Percentiles rank a stretch among this genome's conserved stretches.
These are phyloP conservation scores for Xylaria telfairii DNA, from an alignment of 495 filamentous ascomycete genomes.

Conservation along the genomic window DNA sequence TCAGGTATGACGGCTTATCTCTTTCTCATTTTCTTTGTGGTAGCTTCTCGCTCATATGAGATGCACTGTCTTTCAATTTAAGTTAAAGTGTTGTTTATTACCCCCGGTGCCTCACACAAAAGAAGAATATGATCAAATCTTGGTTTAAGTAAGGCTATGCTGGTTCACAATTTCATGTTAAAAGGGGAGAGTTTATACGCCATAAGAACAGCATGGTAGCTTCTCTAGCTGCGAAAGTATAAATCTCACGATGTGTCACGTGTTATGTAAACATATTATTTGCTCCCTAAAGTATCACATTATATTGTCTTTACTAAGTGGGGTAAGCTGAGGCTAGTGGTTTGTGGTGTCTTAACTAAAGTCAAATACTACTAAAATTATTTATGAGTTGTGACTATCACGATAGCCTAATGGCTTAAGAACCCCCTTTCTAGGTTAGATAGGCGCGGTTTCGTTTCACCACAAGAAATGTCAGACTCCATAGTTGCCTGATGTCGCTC, in stretches of 20 bases:
- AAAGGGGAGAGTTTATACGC: not conserved
- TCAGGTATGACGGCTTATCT: not conserved
- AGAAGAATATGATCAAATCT: not conserved
- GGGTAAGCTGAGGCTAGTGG: not conserved
- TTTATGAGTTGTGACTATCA: not conserved
- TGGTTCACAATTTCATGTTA: not conserved
- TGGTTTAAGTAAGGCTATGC: not conserved
- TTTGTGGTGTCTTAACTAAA: too few species aligned
- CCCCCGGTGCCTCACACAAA: not conserved
- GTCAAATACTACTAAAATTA: not conserved
- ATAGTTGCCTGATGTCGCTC: conserved; percentile 60
- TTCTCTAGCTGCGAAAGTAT: not conserved
- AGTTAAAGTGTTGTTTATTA: not conserved
- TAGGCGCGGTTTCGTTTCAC: conserved; percentile 51
- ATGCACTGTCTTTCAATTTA: not conserved
- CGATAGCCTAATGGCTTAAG: not conserved
- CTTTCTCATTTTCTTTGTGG: not conserved
- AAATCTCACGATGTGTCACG: not conserved
- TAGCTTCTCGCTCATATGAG: too few species aligned
- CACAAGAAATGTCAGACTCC: conserved; percentile 63
- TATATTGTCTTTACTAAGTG: not conserved
- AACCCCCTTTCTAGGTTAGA: not conserved
- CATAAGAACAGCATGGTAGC: not conserved
- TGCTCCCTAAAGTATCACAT: not conserved
- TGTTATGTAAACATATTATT: not conserved